Evolutionary conservation across 2,329 filamentous ascomycete species (phyloP), one percentile per base, ranked within the genome.

Genomic region (Ophiostoma piceae): DNA sequence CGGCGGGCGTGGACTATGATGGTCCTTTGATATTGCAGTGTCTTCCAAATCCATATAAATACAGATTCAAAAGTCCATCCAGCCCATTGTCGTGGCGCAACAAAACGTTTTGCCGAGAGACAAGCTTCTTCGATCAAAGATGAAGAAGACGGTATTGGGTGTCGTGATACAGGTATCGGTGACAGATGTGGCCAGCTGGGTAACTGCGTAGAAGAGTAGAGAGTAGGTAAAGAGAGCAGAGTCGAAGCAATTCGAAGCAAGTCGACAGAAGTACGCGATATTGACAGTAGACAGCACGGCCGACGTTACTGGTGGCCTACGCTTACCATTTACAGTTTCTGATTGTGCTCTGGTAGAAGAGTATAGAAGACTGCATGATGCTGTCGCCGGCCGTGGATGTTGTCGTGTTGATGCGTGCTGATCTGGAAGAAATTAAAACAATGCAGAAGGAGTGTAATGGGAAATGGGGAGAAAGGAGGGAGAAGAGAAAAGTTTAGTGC

Each of bases 1-100:
- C 66, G 29, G 43, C 66, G 66, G 66, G 66, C 66, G 43, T n/a
- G 66, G 66, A 67, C 66, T 67, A 67, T 67, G 66, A 67, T 67
- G 66, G 66, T 67, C 66, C 65, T 54, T 54, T 67, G 66, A 51
- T 67, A 29, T 67, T 51, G 66, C 66, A 51, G 43, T 54, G 22
- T 32, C 5, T 41, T 26, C 65, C 16, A 0, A 32, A 6, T 19
- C 2, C 26, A 14, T 37, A 8, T 37, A 62, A 29, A 62, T 7
- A 16, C 32, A 35, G 16, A 35, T 57, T 22, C 11, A 26, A 26
- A 57, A 26, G 51, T 14, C 65, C 65, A 29, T 47, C 37, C 65
- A 47, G 65, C 65, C 65, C 39, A 66, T 66, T 32, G 37, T 47
- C 65, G 22, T 47, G 39, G 65, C 65, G 22, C 65, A 66, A 66